Evolutionary conservation across 352 stramenopile species (phyloP), one percentile per base, ranked within the genome.

Genomic region (Phytopythium helicoides): DNA sequence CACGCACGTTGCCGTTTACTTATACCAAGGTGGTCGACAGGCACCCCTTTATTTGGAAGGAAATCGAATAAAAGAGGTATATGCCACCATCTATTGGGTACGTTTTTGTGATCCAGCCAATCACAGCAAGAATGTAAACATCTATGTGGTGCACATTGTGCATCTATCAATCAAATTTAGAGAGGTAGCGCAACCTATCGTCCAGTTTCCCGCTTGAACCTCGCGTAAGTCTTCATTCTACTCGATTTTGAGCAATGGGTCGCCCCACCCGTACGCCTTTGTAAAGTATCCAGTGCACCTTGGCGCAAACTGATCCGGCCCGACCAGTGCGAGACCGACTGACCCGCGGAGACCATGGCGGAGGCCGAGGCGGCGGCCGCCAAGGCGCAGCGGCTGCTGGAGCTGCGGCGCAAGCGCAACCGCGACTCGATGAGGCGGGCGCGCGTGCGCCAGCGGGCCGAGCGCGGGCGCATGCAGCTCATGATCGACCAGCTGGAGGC

Each of bases 401-500:
- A 77, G 40, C 28, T 64, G 3, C 64, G 70, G 1, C 66, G 66
- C 25, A 56, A 62, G 38, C 66, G 64, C 31, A 81, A 81, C 40
- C 70, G 70, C 19, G 66, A 81, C 19, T 71, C 66, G 23, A 81
- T 81, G 71, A 64, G 64, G 15, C 71, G 67, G 49, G 67, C 58
- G 31, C 64, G 71, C 23, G 35, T 58, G 21, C 62, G 68, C 1
- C 58, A 74, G 48, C 56, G 58, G 16, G 52, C 52, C 3, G 56
- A 60, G 19, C 49, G 69, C 26, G 47, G 47, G 21, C 45, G 62
- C 37, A 62, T 79, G 31, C 60, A 65, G 52, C n/a, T 18, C 11
- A 53, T 57, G 52, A 69, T 74, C 47, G 44, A 58, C n/a, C 46
- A 57, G 58, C 58, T 78, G 4, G 64, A 78, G 39, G 18, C 41